A percentile compares a stretch with the other conserved stretches of the same genome.
These are phyloP conservation scores for Arctium minus DNA, from an alignment of 129 eudicot genomes.

Conservation along the genomic window DNA sequence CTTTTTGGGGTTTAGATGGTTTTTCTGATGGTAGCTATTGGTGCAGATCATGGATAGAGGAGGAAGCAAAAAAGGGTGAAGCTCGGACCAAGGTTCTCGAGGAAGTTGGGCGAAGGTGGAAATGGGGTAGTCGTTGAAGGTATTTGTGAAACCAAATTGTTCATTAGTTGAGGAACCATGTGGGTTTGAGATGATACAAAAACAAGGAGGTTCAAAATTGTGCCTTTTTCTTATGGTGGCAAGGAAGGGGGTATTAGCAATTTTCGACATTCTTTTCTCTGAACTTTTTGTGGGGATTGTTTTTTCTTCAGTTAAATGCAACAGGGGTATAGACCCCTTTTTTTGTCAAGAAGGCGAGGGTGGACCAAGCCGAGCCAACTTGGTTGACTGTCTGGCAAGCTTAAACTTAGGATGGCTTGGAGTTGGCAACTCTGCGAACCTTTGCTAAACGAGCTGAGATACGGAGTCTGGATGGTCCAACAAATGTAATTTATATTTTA, in stretches of 20 bases:
- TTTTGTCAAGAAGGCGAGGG: background rate
- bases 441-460: background rate
- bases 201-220: background rate
- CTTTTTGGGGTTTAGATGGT: background rate
- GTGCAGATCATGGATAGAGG: conserved; percentile 94
- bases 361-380: conserved; percentile 2
- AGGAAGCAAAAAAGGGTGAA: conserved; percentile 84
- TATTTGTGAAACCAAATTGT: background rate
- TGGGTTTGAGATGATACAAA: background rate
- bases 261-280: conserved; percentile 5
- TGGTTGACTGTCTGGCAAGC: background rate
- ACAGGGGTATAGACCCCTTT: background rate
- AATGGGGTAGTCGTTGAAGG: conserved; percentile 51
- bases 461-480: background rate
- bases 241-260: background rate
- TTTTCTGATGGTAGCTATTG: background rate
- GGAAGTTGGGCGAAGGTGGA: conserved; percentile 87
- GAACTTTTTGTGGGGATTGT: conserved; percentile 2
- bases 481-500: background rate
- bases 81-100: conserved; percentile 82
- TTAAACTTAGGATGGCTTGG: background rate
- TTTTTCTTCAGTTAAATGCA: conserved; percentile 2
- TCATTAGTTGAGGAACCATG: background rate
- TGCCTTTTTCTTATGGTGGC: background rate
- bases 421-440: background rate